These are phyloP conservation scores for Leavenworthia alabamica DNA, from an alignment of 345 rosid genomes.

Conservation along the genomic window DNA sequence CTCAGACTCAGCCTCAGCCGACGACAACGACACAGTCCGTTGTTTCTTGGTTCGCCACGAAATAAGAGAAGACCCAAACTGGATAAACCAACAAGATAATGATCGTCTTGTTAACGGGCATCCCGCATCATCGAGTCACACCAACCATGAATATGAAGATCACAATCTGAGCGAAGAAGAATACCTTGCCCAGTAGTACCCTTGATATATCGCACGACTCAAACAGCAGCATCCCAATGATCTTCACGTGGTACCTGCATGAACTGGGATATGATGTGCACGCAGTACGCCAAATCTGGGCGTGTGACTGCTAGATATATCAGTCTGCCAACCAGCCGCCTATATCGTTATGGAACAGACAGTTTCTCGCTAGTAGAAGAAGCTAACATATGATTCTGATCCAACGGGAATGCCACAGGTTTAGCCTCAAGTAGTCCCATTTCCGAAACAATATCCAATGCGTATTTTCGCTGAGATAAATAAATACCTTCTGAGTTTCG, in stretches of 20 bases:
- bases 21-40: background rate
- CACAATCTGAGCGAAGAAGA: background rate
- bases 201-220: background rate
- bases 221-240: background rate
- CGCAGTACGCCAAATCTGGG: background rate
- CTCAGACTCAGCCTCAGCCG: too few relatives aligned
- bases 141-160: background rate
- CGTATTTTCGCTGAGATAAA: too few relatives aligned
- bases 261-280: background rate
- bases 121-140: background rate
- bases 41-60: background rate
- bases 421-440: too few relatives aligned
- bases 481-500: too few relatives aligned
- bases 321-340: too few relatives aligned
- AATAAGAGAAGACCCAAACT: background rate
- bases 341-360: too few relatives aligned
- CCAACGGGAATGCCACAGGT: too few relatives aligned
- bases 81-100: background rate
- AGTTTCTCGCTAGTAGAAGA: too few relatives aligned
- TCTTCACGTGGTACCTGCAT: background rate
- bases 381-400: too few relatives aligned
- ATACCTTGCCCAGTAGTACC: background rate
- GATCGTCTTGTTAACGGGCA: background rate
- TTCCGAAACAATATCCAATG: too few relatives aligned
- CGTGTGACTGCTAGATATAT: too few relatives aligned